These are phyloP conservation scores for Mycena metata DNA, from an alignment of 768 basidiomycete genomes.

Conservation along the genomic window DNA sequence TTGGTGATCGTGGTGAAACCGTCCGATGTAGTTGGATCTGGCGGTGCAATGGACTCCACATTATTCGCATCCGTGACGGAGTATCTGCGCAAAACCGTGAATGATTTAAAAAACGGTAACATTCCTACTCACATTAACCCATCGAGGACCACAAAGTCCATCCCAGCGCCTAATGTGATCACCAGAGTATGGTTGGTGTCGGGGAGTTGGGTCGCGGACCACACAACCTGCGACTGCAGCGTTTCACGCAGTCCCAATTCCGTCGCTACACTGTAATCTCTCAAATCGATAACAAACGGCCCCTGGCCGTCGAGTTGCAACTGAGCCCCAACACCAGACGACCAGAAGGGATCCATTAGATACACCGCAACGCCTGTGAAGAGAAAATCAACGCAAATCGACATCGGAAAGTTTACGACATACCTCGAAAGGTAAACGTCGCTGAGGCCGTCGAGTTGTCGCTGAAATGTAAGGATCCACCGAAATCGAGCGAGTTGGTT, in stretches of 20 bases:
- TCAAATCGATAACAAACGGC: conserved; percentile 21
- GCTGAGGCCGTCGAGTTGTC: conserved; percentile 16
- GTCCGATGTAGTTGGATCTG: neutral
- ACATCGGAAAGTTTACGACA: neutral
- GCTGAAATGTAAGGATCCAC: conserved; percentile 29
- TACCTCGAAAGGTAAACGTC: conserved; percentile 27
- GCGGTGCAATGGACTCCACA: neutral
- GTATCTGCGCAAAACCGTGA: conserved; percentile 5
- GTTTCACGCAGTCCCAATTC: conserved; percentile 7
- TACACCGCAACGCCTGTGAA: conserved; percentile 30
- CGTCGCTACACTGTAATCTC: conserved; percentile 1
- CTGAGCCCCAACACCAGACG: conserved; percentile 22
- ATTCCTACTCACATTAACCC: conserved; percentile 23
- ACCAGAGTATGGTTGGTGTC: conserved; percentile 17
- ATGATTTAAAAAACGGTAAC: neutral
- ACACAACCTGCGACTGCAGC: conserved; percentile 19
- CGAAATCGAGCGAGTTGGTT: conserved; percentile 28
- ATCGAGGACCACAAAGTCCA: conserved; percentile 9
- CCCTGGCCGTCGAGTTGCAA: conserved; percentile 22
- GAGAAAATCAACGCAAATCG: neutral
- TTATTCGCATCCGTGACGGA: conserved; percentile 1
- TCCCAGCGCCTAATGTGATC: conserved; percentile 8
- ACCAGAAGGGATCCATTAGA: conserved; percentile 26
- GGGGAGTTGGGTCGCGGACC: conserved; percentile 16
- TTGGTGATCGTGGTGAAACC: conserved; percentile 10